Evolutionary conservation across 768 basidiomycete genomes (phyloP).

Genomic region (Trametes punicea): DNA sequence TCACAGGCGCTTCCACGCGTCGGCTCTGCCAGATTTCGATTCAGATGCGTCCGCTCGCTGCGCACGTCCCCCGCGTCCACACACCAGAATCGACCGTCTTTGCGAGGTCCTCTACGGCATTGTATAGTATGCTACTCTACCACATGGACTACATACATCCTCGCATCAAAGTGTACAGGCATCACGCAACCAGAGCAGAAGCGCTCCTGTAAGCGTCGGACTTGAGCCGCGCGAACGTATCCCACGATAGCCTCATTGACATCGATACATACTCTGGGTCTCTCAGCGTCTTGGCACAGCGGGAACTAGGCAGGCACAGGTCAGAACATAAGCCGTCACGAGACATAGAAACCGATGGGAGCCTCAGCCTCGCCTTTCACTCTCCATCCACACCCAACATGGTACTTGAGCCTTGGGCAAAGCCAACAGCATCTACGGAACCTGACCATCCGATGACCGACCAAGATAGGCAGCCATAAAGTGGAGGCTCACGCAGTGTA

Average conservation of each 20-base stretch:
- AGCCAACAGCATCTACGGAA: conserved; percentile 16
- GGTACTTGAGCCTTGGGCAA: conserved; percentile 24
- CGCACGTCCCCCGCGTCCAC: not conserved
- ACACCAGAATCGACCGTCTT: no score
- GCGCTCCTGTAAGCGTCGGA: no score
- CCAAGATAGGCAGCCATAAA: no score
- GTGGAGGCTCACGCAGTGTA: conserved; percentile 39
- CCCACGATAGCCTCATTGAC: no score
- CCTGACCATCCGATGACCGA: not conserved
- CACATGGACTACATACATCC: no score
- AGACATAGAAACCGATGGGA: not conserved
- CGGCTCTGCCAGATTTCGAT: not conserved
- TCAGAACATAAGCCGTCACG: conserved; percentile 1
- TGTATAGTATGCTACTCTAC: no score
- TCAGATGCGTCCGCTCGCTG: not conserved
- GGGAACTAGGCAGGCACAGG: not conserved
- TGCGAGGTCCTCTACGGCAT: no score
- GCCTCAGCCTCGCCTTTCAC: conserved; percentile 88
- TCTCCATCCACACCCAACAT: conserved; percentile 71
- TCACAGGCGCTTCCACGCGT: conserved; percentile 12
- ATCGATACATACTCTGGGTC: no score
- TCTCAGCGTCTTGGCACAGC: not conserved
- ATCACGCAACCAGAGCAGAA: no score
- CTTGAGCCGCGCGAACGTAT: no score
- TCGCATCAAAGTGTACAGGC: no score